Percentiles rank a stretch among this genome's conserved stretches.
Evolutionary conservation across 805 yeast species (phyloP).

Genomic region (Ascoidea rubescens): DNA sequence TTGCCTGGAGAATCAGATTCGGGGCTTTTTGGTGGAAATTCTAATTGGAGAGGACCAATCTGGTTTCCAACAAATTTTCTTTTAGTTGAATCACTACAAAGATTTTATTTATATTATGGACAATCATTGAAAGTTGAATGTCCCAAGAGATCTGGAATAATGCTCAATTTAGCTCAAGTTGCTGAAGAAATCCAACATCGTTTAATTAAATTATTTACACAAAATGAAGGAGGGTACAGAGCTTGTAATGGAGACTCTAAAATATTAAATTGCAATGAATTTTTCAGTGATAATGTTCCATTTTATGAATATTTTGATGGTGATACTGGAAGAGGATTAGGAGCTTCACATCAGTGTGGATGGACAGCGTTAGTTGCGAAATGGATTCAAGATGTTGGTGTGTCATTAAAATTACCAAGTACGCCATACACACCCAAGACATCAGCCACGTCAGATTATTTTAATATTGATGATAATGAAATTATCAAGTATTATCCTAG

Average conservation of each 20-base stretch:
- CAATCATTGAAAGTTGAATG: conserved; percentile 74
- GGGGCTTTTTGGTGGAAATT: conserved; percentile 91
- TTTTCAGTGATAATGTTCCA: conserved; percentile 62
- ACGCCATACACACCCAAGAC: conserved; percentile 12
- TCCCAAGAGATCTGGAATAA: conserved; percentile 73
- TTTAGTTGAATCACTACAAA: conserved; percentile 72
- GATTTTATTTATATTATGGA: conserved; percentile 83
- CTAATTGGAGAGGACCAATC: conserved; percentile 95
- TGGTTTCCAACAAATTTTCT: conserved; percentile 92
- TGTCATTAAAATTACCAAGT: conserved; percentile 28
- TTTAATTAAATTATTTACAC: conserved; percentile 60
- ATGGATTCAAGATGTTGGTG: conserved; percentile 81
- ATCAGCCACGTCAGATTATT: conserved; percentile 10
- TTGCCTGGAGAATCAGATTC: conserved; percentile 84
- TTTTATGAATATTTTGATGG: conserved; percentile 88
- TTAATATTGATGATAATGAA: conserved; percentile 10
- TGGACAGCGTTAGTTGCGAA: conserved; percentile 93
- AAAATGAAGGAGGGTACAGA: conserved; percentile 46
- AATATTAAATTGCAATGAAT: conserved; percentile 28
- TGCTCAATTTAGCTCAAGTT: conserved; percentile 69
- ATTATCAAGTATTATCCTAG: conserved; percentile 18
- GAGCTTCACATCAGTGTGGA: conserved; percentile 91
- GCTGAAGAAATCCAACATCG: conserved; percentile 87
- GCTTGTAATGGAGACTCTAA: conserved; percentile 69
- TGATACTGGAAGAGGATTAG: conserved; percentile 87